phyloP scores from a whole-genome alignment of 768 basidiomycete genomes.

The Leucosporidium scottii region DNA sequence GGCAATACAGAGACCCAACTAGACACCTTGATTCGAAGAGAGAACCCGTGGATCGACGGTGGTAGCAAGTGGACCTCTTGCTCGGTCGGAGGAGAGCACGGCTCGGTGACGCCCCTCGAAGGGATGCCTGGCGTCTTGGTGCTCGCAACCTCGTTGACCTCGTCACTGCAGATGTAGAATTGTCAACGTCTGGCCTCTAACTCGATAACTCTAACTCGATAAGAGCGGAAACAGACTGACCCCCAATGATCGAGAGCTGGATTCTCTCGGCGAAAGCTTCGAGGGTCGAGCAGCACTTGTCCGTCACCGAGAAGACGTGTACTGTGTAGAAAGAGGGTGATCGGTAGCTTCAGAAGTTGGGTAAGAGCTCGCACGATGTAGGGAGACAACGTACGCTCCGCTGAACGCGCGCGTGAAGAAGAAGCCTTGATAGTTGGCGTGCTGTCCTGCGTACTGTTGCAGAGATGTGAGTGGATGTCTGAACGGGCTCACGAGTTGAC shows the following conservation, averaged over 20 bases:
- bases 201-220: too few species aligned
- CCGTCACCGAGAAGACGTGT: neutral
- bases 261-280: slow-evolving; percentile 1
- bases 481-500: too few species aligned
- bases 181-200: accelerated
- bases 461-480: neutral
- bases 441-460: neutral
- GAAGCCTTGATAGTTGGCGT: slow-evolving; percentile 3
- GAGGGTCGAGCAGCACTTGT: neutral
- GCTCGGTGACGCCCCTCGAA: too few species aligned
- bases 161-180: neutral
- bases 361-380: too few species aligned
- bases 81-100: neutral
- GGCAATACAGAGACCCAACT: too few species aligned
- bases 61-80: neutral
- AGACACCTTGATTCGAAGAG: neutral
- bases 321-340: too few species aligned
- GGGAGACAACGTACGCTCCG: neutral
- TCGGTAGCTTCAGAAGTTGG: too few species aligned
- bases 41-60: slow-evolving; percentile 6
- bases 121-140: neutral
- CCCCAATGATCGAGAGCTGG: slow-evolving; percentile 4
- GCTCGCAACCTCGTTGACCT: neutral
- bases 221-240: neutral
- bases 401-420: slow-evolving; percentile 10